These are phyloP conservation scores for Pythium oligandrum DNA, from an alignment of 352 stramenopile genomes.

Conservation along the genomic window DNA sequence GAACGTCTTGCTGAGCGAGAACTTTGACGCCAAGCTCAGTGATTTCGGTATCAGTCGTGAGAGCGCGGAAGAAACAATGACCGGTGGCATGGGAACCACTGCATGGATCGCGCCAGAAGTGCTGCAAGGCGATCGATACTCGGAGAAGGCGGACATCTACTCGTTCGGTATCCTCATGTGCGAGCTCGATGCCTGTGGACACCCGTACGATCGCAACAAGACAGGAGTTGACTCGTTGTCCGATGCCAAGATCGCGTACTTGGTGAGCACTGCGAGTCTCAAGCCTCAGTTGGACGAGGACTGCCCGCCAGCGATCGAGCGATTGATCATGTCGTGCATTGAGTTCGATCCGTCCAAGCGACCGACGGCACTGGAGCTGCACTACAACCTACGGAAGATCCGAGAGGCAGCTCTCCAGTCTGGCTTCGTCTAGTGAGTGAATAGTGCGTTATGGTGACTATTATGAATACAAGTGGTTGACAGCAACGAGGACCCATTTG, in stretches of 20 bases:
- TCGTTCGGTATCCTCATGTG: conserved; percentile 49
- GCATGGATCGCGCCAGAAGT: conserved; percentile 53
- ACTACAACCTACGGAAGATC: not conserved
- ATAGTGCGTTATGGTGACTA: too few relatives aligned
- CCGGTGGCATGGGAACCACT: conserved; percentile 43
- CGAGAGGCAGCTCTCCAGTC: not conserved
- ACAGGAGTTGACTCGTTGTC: conserved; percentile 7
- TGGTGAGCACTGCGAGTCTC: not conserved
- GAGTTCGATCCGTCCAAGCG: not conserved
- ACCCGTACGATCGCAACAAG: conserved; percentile 23
- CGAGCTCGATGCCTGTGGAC: conserved; percentile 44
- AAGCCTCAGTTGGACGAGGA: conserved; percentile 5
- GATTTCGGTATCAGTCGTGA: conserved; percentile 30
- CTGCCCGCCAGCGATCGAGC: conserved; percentile 1
- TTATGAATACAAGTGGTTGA: too few relatives aligned
- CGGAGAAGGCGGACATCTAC: conserved; percentile 47
- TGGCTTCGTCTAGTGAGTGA: too few relatives aligned
- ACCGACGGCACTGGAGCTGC: conserved; percentile 2
- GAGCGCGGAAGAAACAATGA: conserved; percentile 25
- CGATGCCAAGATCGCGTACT: conserved; percentile 6
- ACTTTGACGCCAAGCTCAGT: conserved; percentile 18
- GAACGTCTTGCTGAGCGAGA: conserved; percentile 45
- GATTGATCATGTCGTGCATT: conserved; percentile 1
- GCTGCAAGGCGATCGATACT: conserved; percentile 39
- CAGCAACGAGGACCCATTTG: too few relatives aligned